Evolutionary conservation across 176 grass and related monocot genomes (phyloP), one percentile per base, ranked within the genome.

Genomic region (Panicum miliaceum): DNA sequence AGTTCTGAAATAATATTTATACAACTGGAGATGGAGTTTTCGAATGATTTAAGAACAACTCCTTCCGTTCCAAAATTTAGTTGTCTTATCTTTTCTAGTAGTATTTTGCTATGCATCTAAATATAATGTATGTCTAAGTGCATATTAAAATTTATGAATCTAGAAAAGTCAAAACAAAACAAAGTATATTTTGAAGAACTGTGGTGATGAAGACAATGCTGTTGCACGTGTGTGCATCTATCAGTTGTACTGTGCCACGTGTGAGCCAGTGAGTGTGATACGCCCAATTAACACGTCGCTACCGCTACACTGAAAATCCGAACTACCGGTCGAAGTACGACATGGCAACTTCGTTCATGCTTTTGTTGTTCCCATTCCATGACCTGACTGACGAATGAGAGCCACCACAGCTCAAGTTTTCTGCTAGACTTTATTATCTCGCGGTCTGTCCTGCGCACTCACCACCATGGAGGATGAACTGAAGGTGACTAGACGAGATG

Each of bases 401-500:
- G 27, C 26, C 10, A 62, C 38, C 48, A 16, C 18, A 47, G 23
- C 23, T 29, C 12, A 22, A 14, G 45, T 5, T 65, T 69, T 69
- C 50, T 20, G 38, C 47, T 67, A 23, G 37, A n/a, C 4, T 43
- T 68, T 53, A 38, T 68, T n/a, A n/a, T n/a, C n/a, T n/a, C 9
- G 57, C 16, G n/a, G 26, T 25, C 62, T 6, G 6, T 81, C 45
- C 38, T 71, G 8, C 22, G 53, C 22, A 52, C 9, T 79, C 19
- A 36, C 45, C 43, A 51, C 26, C 25, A 32, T 32, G 29, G 26
- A 65, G 19, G 36, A 84, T 35, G 25, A 56, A 58, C 42, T 15
- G 62, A 84, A 76, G 71, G 41, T 76, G 72, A 67, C 34, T 64
- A 77, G 70, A 76, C 16, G 50, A 68, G 15, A 48, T 38, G 34